These are phyloP conservation scores for Nicotiana undulata DNA, from an alignment of 257 asterid genomes.

Conservation along the genomic window DNA sequence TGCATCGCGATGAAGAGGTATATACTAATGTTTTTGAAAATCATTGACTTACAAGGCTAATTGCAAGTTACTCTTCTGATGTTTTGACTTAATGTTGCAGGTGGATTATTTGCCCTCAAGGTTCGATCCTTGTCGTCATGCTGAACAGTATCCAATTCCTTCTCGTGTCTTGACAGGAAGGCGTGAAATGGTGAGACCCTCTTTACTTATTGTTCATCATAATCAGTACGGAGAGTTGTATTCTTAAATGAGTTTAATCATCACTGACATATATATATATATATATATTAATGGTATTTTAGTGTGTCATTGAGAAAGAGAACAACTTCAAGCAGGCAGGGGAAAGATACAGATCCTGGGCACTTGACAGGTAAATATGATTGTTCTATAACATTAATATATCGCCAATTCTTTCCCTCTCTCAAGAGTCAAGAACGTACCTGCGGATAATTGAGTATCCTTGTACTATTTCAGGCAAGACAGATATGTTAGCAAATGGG, in stretches of 20 bases:
- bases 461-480: slow-evolving; percentile 43
- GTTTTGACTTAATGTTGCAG: slow-evolving; percentile 18
- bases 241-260: not conserved
- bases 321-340: slow-evolving; percentile 71
- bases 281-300: slow-evolving; percentile 5
- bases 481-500: slow-evolving; percentile 43
- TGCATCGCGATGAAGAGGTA: slow-evolving; percentile 79
- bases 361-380: slow-evolving; percentile 40
- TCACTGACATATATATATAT: slow-evolving; percentile 4
- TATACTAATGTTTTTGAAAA: not conserved
- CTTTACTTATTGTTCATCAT: not conserved
- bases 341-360: slow-evolving; percentile 55
- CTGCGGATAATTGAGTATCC: not conserved
- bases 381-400: not conserved
- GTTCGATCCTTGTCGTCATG: slow-evolving; percentile 53
- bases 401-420: not conserved
- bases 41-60: not conserved
- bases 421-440: too few species aligned
- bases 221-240: not conserved
- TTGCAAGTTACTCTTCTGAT: not conserved
- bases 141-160: slow-evolving; percentile 59
- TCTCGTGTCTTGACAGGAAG: slow-evolving; percentile 39
- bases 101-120: slow-evolving; percentile 80
- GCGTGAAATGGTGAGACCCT: slow-evolving; percentile 42
- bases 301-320: slow-evolving; percentile 51